Evolutionary conservation across 208 protist species (phyloP).

Genomic region (Acanthamoeba lenticulata): DNA sequence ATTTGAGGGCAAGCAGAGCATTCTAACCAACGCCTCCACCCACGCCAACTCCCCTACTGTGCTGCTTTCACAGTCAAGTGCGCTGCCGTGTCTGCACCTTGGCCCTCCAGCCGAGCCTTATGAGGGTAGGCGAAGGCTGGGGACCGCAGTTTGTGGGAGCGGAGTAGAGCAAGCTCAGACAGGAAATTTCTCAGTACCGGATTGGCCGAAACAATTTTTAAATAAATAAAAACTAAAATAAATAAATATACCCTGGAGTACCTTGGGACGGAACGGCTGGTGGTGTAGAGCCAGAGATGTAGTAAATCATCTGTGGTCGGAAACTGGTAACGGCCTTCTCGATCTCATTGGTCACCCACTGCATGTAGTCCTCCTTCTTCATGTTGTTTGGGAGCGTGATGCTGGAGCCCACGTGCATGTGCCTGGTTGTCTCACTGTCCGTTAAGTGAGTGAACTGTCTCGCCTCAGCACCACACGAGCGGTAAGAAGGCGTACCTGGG

Average conservation of each 20-base stretch:
- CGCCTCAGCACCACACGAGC: too few relatives aligned
- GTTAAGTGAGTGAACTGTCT: too few relatives aligned
- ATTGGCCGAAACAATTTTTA: neutral
- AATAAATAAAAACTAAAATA: neutral
- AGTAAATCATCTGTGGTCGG: neutral
- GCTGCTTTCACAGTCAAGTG: neutral
- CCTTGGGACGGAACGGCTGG: neutral
- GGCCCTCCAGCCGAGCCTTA: neutral
- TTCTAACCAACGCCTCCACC: neutral
- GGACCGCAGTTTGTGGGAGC: neutral
- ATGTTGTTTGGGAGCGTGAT: neutral
- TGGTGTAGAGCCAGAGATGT: neutral
- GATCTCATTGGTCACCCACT: neutral
- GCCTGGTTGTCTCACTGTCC: neutral
- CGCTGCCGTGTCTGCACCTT: neutral
- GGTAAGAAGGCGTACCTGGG: neutral
- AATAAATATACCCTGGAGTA: neutral
- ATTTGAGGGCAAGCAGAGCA: neutral
- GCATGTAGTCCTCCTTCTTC: neutral
- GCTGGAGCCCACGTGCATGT: neutral
- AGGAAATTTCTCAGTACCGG: neutral
- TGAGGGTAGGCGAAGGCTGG: too few relatives aligned
- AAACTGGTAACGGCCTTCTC: neutral
- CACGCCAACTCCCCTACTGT: neutral
- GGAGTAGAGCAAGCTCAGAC: neutral